These are phyloP conservation scores for Cymodocea nodosa DNA, from an alignment of 116 monocot genomes.

Conservation along the genomic window DNA sequence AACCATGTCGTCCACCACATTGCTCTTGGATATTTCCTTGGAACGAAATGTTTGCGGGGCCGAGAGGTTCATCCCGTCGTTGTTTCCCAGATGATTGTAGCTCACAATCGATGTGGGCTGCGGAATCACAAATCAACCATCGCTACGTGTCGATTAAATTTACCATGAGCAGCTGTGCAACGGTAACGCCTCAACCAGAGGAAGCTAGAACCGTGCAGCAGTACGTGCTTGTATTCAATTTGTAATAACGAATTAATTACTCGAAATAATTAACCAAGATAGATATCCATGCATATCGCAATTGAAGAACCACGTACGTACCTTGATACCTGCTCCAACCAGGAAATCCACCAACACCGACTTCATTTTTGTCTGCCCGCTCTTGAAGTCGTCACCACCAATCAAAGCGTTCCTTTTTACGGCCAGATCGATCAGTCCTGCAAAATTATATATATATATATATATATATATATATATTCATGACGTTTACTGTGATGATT, in stretches of 20 bases:
- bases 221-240: too few species aligned
- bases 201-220: too few species aligned
- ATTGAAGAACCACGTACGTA: too few species aligned
- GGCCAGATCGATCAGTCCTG: conserved; percentile 90
- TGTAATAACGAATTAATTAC: too few species aligned
- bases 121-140: not conserved
- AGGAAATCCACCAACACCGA: conserved; percentile 96
- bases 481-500: too few species aligned
- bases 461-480: too few species aligned
- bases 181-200: too few species aligned
- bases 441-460: too few species aligned
- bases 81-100: conserved; percentile 99
- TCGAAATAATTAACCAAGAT: too few species aligned
- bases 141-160: not conserved
- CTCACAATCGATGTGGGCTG: conserved; percentile 98
- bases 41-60: conserved; percentile 97
- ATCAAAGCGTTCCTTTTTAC: conserved; percentile 76
- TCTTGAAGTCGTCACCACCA: conserved; percentile 98
- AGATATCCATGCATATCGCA: too few species aligned
- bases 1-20: conserved; percentile 98
- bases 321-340: conserved; percentile 98
- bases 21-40: conserved; percentile 98
- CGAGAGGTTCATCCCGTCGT: conserved; percentile 98
- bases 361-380: conserved; percentile 98
- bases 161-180: not conserved